These are phyloP conservation scores for Monilinia aucupariae DNA, from an alignment of 2,329 filamentous ascomycete species.

Conservation along the genomic window DNA sequence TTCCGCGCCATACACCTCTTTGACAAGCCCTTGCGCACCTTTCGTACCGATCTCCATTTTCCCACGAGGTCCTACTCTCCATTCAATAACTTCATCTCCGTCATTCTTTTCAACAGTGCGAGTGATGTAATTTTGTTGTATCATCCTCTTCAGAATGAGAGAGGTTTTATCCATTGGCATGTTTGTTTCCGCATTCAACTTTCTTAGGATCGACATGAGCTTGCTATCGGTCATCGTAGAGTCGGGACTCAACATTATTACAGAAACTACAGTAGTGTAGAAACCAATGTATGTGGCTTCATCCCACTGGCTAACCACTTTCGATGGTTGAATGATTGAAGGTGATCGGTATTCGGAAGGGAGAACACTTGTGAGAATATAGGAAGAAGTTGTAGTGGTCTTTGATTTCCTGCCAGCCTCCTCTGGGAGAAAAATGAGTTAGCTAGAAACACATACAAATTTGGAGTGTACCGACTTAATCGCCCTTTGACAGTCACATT, in stretches of 20 bases:
- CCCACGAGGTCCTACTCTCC: constrained; percentile 77
- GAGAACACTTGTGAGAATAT: constrained; percentile 70
- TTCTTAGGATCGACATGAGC: constrained; percentile 66
- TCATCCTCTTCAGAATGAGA: constrained; percentile 65
- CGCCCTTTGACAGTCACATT: constrained; percentile 76
- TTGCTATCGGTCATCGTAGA: constrained; percentile 71
- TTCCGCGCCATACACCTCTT: constrained; percentile 50
- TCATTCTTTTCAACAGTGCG: constrained; percentile 63
- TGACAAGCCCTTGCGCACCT: constrained; percentile 66
- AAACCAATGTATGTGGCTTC: constrained; percentile 79
- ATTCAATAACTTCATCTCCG: constrained; percentile 73
- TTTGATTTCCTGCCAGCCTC: constrained; percentile 42
- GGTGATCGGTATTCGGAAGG: constrained; percentile 62
- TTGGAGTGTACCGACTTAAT: constrained; percentile 49
- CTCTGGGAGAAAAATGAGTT: constrained; percentile 7
- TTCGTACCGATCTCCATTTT: constrained; percentile 78
- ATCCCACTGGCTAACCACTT: constrained; percentile 55
- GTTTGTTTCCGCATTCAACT: constrained; percentile 69
- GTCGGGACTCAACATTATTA: constrained; percentile 66
- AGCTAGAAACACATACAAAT: constrained; percentile 3
- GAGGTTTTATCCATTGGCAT: constrained; percentile 72
- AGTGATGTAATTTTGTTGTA: constrained; percentile 77
- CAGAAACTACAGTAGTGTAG: constrained; percentile 71
- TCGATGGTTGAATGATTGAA: constrained; percentile 62
- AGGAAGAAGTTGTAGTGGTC: constrained; percentile 55